These are phyloP conservation scores for Chaetomium globosum DNA, from an alignment of 2,329 filamentous ascomycete species.

Conservation along the genomic window DNA sequence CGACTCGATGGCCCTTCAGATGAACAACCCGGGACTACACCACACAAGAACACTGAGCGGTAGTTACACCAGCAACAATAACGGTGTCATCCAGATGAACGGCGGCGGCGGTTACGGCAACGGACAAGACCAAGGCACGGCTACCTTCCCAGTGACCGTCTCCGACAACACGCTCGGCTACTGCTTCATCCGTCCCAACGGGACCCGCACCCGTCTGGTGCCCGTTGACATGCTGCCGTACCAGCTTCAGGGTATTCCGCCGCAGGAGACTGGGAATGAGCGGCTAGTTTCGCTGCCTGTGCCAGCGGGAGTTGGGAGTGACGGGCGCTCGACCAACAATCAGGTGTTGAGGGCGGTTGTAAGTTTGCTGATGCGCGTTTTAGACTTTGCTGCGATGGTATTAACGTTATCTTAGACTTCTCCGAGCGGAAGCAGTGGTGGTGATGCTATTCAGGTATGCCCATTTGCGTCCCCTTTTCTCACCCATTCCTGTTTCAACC, in stretches of 20 bases:
- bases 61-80: background rate
- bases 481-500: background rate
- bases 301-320: slow-evolving; percentile 44
- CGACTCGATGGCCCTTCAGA: background rate
- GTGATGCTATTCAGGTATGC: slow-evolving; percentile 21
- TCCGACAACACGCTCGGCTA: slow-evolving; percentile 48
- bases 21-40: background rate
- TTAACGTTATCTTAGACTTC: background rate
- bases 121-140: background rate
- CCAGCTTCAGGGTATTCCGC: slow-evolving; percentile 48
- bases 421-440: background rate
- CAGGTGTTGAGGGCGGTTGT: slow-evolving; percentile 44
- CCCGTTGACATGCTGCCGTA: slow-evolving; percentile 57
- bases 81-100: background rate
- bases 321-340: slow-evolving; percentile 45
- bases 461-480: slow-evolving; percentile 1
- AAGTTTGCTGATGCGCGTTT: slow-evolving; percentile 33
- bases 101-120: background rate
- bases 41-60: background rate
- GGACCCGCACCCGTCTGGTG: slow-evolving; percentile 57
- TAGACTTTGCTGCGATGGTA: background rate
- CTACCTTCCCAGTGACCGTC: slow-evolving; percentile 42
- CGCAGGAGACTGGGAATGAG: slow-evolving; percentile 43
- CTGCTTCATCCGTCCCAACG: slow-evolving; percentile 57
- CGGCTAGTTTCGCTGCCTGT: slow-evolving; percentile 52